Base-by-base conservation (phyloP, 495 filamentous ascomycete species). In the Friedmanniomyces simplex region DNA sequence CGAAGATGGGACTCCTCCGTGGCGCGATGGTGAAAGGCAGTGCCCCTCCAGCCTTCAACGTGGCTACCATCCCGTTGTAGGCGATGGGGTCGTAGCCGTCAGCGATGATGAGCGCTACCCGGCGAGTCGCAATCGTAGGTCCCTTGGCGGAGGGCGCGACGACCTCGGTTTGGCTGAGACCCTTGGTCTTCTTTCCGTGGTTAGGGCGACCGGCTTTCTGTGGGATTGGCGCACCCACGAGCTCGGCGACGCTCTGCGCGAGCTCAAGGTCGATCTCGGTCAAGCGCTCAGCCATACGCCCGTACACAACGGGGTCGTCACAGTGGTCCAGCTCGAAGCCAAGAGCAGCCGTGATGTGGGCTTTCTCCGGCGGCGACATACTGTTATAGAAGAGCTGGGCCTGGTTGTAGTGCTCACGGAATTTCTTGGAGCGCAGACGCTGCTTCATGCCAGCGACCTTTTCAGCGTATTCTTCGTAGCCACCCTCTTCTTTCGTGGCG, bases 271-370 rank as follows among this genome's bases (percentile, higher is more conserved):
- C 85, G 62, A 93, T 87, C 8, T 88, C 82, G 2, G 81, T 73
- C 4, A 93, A 73, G 22, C 89, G 83, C 49, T 84, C 71, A 2
- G 77, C 75, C 73, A 93, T 82, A 63, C 84, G 79, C 52, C 81
- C 75, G 66, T 91, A 94, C 21, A 95, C 89, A 24, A 86, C 64
- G 0, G 84, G 83, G 48, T 95, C 89, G 46, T 94, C 88, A 69
- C 90, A 95, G 70, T 95, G 89, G 63, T 89, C 86, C 7, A 95
- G 79, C 71, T 95, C 90, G 67, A 95, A 95, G 4, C 76, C 73
- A 43, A 95, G 77, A 0, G 90, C 88, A 45, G 76, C 77, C 24
- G 77, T 71, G 3, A 93, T 65, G 69, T 95, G 88, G 13, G 68
- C 59, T 67, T 89, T 84, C 69, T 95, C 91, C 37, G 79, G 72